Evolutionary conservation across 805 yeast species (phyloP), one percentile per base, ranked within the genome.

Genomic region (Metschnikowia vanudenii): DNA sequence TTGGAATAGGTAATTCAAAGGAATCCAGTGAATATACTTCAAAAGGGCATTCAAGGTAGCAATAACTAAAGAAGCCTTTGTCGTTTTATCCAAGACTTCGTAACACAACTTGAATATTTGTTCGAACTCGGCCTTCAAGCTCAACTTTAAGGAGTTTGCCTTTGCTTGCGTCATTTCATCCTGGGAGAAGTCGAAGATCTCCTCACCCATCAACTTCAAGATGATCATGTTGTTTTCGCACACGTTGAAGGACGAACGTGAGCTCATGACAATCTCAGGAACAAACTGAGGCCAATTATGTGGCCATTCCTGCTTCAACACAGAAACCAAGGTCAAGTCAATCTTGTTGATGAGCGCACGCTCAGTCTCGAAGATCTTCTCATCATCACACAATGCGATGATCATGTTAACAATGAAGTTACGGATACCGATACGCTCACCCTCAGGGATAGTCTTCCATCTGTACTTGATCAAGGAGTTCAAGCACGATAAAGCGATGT

Each of bases 261-360:
- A 84, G 53, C 96, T 84, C 50, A 78, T 80, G 39, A 92, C 94
- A 46, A 94, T 80, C 65, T 94, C 99, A 14, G 97, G 96, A 41
- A 94, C 86, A 60, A 94, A 94, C 59, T 85, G 87, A 16, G 98
- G 98, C 99, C 99, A 94, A 65, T 91, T 87, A 57, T 84, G 88
- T 29, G 99, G 99, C 99, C 99, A 94, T 65, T 94, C 99, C 69
- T 94, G 98, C 62, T 94, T 94, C 61, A 94, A 80, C 43, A 94
- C 84, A 61, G 91, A 95, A 31, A 94, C 99, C 59, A 94, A 74
- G 13, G 98, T 92, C 61, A 94, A 76, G 69, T 94, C 96, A 58
- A 91, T 90, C 67, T 94, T 94, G 72, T 86, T 88, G 62, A 94
- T 88, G 61, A 94, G 76, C 17, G 97, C 83, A 60, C 84, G 84